Percentiles rank a stretch among this genome's conserved stretches.
phyloP scores from a whole-genome alignment of 225 moss, liverwort and hornwort species.

The Pseudisothecium myosuroides region DNA sequence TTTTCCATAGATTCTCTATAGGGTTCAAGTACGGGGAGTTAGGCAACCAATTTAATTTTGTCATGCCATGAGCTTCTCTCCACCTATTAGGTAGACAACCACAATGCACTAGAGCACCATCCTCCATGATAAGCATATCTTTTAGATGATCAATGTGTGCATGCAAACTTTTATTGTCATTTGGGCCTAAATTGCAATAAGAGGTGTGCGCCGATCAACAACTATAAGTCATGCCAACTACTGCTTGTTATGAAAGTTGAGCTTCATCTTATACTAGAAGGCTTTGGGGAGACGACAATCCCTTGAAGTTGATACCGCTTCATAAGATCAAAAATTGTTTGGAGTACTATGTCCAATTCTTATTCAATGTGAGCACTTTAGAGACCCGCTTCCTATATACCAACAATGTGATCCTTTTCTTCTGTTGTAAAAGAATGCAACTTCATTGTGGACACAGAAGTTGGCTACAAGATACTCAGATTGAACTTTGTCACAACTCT shows the following conservation, averaged over 20 bases:
- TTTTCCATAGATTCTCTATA: not conserved
- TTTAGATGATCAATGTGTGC: not conserved
- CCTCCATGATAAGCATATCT: too few species aligned
- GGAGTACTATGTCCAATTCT: accelerated
- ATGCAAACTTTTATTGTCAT: not conserved
- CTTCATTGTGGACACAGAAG: not conserved
- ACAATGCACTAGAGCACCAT: not conserved
- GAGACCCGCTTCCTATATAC: accelerated
- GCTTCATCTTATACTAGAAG: not conserved
- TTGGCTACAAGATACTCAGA: not conserved
- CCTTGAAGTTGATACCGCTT: accelerated
- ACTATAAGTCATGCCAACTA: not conserved
- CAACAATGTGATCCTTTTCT: not conserved
- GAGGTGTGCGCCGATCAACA: accelerated
- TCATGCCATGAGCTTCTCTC: not conserved
- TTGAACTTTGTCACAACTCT: not conserved
- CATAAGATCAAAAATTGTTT: not conserved
- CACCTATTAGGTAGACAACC: not conserved
- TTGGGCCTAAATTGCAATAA: not conserved
- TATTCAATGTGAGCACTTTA: accelerated
- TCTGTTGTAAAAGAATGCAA: not conserved
- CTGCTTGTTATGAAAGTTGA: not conserved
- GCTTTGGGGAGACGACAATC: accelerated
- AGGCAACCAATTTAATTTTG: not conserved
- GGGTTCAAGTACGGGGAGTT: not conserved